Evolutionary conservation across 441 rosid genomes (phyloP), one percentile per base, ranked within the genome.

Genomic region (Cnidoscolus chayamansa): DNA sequence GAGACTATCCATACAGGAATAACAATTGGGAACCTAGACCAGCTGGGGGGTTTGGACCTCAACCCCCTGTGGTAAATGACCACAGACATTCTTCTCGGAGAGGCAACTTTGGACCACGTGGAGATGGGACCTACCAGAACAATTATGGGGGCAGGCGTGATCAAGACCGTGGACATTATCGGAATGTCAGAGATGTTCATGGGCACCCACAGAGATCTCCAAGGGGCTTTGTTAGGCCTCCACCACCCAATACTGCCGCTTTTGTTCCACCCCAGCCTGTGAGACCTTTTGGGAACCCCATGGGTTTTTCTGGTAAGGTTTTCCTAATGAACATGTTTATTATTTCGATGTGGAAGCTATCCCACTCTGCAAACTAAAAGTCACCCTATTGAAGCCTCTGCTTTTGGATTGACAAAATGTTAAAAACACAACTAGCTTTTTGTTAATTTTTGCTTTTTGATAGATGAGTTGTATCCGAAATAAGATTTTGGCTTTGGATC

Each of bases 141-240:
- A 81, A 68, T 76, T 76, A 59, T 32, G 79, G 85, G 19, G 78
- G 74, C 10, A 80, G 86, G 76, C 87, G 83, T 40, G 88, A 86
- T 76, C 93, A 89, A 61, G 95, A 90, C 49, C 88, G 89, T 73
- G 89, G 90, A 20, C 86, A 87, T 81, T 89, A 83, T 55, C 91
- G 84, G 19, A 86, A 84, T 79, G 81, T 79, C 45, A 82, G 91
- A 76, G 98, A 87, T 68, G 81, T 78, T 51, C 86, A 84, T 62
- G 74, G 81, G 74, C 93, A 89, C 57, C 79, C 84, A n/a, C 96
- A 86, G 69, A 86, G 91, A 80, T 86, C 79, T 10, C 86, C 87
- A 4, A 86, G 91, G 80, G 86, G 82, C 71, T 86, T 84, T 79
- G 76, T 71, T 55, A 81, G 94, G 80, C 87, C 86, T 63, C 79